phyloP scores from a whole-genome alignment of 176 grass and related monocot species.

The Areca catechu region DNA sequence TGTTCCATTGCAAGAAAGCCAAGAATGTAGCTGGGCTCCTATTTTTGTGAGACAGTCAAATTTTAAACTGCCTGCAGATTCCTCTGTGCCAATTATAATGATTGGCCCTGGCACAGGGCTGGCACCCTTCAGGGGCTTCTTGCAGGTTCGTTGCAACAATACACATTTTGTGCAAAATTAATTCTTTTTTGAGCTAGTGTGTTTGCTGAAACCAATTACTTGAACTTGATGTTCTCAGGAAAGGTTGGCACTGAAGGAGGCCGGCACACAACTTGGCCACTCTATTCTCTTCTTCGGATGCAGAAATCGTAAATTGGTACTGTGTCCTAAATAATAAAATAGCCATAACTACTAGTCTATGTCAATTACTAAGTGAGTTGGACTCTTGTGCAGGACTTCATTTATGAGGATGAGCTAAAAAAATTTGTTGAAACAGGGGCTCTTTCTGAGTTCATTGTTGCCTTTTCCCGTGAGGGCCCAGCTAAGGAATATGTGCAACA shows the following conservation, averaged over 20 bases:
- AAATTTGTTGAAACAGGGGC: not conserved
- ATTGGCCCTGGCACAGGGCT: slow-evolving; percentile 86
- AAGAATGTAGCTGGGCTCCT: slow-evolving; percentile 62
- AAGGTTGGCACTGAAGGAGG: slow-evolving; percentile 57
- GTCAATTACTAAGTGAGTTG: slow-evolving; percentile 1
- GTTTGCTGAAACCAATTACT: not conserved
- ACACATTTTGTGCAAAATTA: slow-evolving; percentile 5
- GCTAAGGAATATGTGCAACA: slow-evolving; percentile 31
- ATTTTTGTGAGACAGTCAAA: slow-evolving; percentile 90
- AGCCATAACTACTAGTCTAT: no score
- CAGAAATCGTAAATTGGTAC: slow-evolving; percentile 83
- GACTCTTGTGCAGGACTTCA: slow-evolving; percentile 10
- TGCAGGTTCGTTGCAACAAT: slow-evolving; percentile 36
- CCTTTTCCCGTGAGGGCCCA: not conserved
- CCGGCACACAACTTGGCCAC: slow-evolving; percentile 52
- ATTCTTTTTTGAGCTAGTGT: not conserved
- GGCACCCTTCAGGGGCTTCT: slow-evolving; percentile 87
- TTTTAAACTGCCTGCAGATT: slow-evolving; percentile 72
- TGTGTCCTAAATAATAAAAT: not conserved
- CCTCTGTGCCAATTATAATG: slow-evolving; percentile 65
- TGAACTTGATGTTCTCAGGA: slow-evolving; percentile 42
- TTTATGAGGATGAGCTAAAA: not conserved
- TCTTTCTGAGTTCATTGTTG: slow-evolving; percentile 1
- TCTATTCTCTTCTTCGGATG: slow-evolving; percentile 86
- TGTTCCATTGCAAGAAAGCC: slow-evolving; percentile 44